Conservation (phyloP, 2,329 filamentous ascomycete genomes). For the Colletotrichum gloeosporioides region DNA sequence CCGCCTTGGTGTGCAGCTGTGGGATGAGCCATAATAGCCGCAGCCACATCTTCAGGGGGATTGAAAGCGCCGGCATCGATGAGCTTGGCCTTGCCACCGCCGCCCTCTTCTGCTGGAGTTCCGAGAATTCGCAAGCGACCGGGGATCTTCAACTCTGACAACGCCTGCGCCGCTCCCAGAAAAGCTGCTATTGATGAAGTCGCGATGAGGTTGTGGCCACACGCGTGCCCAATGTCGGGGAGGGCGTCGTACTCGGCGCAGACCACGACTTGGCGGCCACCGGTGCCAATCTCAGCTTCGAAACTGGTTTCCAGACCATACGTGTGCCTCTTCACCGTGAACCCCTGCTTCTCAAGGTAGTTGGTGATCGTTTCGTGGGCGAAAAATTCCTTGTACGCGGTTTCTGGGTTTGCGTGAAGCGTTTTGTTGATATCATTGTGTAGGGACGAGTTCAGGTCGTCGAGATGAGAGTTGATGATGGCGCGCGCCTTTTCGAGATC, state of each 20-base stretch:
- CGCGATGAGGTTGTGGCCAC: slow-evolving; percentile 52
- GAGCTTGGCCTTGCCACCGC: slow-evolving; percentile 44
- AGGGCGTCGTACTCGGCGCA: slow-evolving; percentile 56
- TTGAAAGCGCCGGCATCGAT: slow-evolving; percentile 37
- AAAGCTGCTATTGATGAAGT: slow-evolving; percentile 45
- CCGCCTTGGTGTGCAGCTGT: slow-evolving; percentile 12
- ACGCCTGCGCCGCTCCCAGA: slow-evolving; percentile 37
- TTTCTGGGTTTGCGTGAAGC: slow-evolving; percentile 53
- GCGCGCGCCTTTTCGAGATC: slow-evolving; percentile 23
- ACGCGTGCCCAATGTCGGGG: slow-evolving; percentile 50
- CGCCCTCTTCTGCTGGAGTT: slow-evolving; percentile 49
- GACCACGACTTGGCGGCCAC: slow-evolving; percentile 44
- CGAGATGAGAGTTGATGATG: slow-evolving; percentile 25
- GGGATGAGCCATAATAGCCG: slow-evolving; percentile 42
- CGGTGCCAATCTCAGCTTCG: slow-evolving; percentile 46
- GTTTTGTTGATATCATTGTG: slow-evolving; percentile 23
- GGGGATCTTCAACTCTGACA: slow-evolving; percentile 31
- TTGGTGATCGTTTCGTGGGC: slow-evolving; percentile 55
- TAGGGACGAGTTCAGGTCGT: slow-evolving; percentile 22
- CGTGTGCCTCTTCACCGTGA: slow-evolving; percentile 50
- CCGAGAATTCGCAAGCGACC: slow-evolving; percentile 46
- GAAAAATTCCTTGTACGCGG: slow-evolving; percentile 54
- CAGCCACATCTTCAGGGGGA: slow-evolving; percentile 27
- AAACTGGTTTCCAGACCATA: slow-evolving; percentile 60
- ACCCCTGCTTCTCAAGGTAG: slow-evolving; percentile 49